These are phyloP conservation scores for Elongisporangium prolatum DNA, from an alignment of 352 stramenopile genomes.

Conservation along the genomic window DNA sequence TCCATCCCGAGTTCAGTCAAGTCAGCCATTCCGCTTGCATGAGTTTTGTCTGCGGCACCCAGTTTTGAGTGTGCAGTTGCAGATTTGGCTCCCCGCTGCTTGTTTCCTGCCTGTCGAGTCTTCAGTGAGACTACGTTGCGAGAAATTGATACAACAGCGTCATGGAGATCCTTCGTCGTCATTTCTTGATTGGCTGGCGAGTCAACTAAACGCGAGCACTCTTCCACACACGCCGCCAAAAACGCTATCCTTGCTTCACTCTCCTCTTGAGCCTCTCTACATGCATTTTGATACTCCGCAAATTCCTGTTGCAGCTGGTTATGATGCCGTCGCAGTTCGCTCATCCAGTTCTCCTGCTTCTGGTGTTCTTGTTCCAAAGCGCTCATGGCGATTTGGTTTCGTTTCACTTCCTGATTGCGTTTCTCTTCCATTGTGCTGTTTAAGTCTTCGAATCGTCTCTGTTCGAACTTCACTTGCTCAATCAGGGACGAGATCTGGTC, in stretches of 20 bases:
- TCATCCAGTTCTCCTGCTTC: conserved; percentile 5
- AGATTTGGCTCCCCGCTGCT: neutral
- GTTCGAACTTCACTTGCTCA: neutral
- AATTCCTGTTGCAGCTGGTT: conserved; percentile 29
- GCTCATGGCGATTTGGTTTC: neutral
- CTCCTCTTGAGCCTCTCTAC: conserved; percentile 17
- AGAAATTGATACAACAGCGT: conserved; percentile 29
- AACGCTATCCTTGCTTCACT: conserved; percentile 39
- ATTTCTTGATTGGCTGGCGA: conserved; percentile 7
- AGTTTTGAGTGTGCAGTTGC: neutral
- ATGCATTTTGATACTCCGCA: conserved; percentile 18
- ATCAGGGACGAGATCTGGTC: neutral
- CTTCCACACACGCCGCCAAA: conserved; percentile 34
- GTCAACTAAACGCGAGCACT: conserved; percentile 30
- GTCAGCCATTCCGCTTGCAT: neutral
- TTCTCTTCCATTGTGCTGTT: neutral
- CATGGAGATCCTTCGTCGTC: conserved; percentile 30
- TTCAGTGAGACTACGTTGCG: neutral
- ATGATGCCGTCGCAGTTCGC: neutral
- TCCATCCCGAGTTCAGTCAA: neutral
- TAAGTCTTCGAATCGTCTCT: neutral
- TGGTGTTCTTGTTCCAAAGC: conserved; percentile 1
- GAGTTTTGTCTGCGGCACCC: neutral
- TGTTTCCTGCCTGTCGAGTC: neutral
- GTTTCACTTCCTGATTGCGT: neutral